phyloP scores from a whole-genome alignment of 2,329 filamentous ascomycete genomes.

The Botrytis galanthina region DNA sequence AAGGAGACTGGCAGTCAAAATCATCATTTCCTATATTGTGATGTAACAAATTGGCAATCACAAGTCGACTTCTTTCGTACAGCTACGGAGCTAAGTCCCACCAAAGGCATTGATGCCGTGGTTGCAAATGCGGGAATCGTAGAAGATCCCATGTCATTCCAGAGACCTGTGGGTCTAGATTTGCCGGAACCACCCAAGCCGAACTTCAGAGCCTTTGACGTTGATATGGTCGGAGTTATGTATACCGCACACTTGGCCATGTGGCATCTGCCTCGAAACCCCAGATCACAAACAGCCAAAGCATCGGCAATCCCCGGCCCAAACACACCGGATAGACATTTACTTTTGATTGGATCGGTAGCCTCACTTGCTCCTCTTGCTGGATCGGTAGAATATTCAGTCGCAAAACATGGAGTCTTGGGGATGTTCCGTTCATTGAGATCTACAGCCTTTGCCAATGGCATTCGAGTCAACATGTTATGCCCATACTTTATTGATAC shows the following conservation, averaged over 20 bases:
- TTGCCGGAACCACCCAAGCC: conserved; percentile 49
- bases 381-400: conserved; percentile 52
- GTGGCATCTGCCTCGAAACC: conserved; percentile 55
- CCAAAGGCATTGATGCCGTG: conserved; percentile 58
- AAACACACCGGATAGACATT: conserved; percentile 52
- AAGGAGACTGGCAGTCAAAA: conserved; percentile 43
- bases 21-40: conserved; percentile 58
- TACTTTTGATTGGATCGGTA: conserved; percentile 62
- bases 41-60: conserved; percentile 64
- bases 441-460: conserved; percentile 46
- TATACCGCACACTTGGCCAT: conserved; percentile 65
- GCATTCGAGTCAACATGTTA: conserved; percentile 63
- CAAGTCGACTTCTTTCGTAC: conserved; percentile 63
- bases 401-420: conserved; percentile 64
- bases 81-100: conserved; percentile 52
- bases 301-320: conserved; percentile 36
- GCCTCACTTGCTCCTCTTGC: conserved; percentile 52
- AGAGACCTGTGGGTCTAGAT: conserved; percentile 43
- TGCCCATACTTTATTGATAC: conserved; percentile 66
- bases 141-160: conserved; percentile 45
- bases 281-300: conserved; percentile 41
- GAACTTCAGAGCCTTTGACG: conserved; percentile 53
- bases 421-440: conserved; percentile 62
- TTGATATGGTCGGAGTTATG: conserved; percentile 62
- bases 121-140: conserved; percentile 66